Evolutionary conservation across 768 basidiomycete species (phyloP).

Genomic region (Lactarius pseudohatsudake): DNA sequence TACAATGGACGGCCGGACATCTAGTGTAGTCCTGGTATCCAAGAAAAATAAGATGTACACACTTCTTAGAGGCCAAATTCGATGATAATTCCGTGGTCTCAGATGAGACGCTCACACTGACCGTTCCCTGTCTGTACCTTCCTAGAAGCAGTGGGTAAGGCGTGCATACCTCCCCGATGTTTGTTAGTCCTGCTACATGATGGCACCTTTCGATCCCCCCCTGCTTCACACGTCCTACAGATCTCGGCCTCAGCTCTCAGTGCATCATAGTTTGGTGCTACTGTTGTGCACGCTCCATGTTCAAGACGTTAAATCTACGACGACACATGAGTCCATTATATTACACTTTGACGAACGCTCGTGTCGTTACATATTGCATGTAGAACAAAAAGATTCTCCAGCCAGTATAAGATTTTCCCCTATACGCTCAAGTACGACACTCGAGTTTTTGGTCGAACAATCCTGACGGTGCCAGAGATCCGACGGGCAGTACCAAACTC

Average conservation of each 20-base stretch:
- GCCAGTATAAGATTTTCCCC: too few relatives aligned
- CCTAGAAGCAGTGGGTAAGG: not conserved
- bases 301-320: too few relatives aligned
- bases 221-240: not conserved
- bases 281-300: too few relatives aligned
- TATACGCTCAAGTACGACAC: too few relatives aligned
- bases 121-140: not conserved
- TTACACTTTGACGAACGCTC: too few relatives aligned
- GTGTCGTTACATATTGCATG: too few relatives aligned
- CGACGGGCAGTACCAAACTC: too few relatives aligned
- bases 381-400: too few relatives aligned
- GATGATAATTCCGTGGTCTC: not conserved
- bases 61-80: not conserved
- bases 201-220: not conserved
- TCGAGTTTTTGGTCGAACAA: too few relatives aligned
- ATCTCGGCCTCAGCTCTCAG: not conserved
- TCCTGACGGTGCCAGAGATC: too few relatives aligned
- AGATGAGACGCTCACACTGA: not conserved
- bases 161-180: not conserved
- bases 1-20: not conserved
- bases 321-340: too few relatives aligned
- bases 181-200: not conserved
- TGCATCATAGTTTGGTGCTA: too few relatives aligned
- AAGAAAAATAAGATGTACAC: slow-evolving; percentile 14
- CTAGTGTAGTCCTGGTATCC: slow-evolving; percentile 5